phyloP scores from a whole-genome alignment of 257 asterid genomes.

The Nicotiana obtusifolia region DNA sequence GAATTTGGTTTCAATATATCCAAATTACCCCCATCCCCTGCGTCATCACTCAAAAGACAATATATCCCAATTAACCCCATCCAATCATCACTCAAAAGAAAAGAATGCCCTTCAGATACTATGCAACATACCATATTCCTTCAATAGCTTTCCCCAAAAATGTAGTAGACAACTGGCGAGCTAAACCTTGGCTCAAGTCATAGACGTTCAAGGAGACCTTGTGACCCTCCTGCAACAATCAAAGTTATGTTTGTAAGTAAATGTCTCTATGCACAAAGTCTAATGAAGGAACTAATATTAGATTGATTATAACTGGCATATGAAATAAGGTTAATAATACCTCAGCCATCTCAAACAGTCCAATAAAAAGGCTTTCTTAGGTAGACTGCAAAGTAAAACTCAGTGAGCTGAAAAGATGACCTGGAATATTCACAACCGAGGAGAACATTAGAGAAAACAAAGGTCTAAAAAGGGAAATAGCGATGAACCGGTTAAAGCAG shows the following conservation, averaged over 20 bases:
- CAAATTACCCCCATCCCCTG: too few relatives aligned
- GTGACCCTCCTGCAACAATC: constrained; percentile 63
- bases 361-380: background rate
- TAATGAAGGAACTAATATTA: background rate
- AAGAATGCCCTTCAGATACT: background rate
- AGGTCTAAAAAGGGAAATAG: background rate
- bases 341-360: constrained; percentile 48
- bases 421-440: constrained; percentile 5
- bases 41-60: too few relatives aligned
- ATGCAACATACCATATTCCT: constrained; percentile 71
- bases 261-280: background rate
- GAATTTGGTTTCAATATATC: too few relatives aligned
- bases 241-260: background rate
- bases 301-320: background rate
- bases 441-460: background rate
- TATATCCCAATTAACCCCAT: background rate
- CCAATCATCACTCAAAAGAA: background rate
- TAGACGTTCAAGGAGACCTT: constrained; percentile 77
- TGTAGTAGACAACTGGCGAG: constrained; percentile 72
- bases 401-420: constrained; percentile 19
- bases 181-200: constrained; percentile 93
- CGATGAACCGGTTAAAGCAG: background rate
- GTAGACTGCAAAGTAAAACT: background rate
- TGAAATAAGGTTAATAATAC: constrained; percentile 17
- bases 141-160: constrained; percentile 90